Percentiles rank a stretch among this genome's conserved stretches.
These are phyloP conservation scores for Kurtzmaniella quercitrusa DNA, from an alignment of 1,139 yeast genomes.

Conservation along the genomic window DNA sequence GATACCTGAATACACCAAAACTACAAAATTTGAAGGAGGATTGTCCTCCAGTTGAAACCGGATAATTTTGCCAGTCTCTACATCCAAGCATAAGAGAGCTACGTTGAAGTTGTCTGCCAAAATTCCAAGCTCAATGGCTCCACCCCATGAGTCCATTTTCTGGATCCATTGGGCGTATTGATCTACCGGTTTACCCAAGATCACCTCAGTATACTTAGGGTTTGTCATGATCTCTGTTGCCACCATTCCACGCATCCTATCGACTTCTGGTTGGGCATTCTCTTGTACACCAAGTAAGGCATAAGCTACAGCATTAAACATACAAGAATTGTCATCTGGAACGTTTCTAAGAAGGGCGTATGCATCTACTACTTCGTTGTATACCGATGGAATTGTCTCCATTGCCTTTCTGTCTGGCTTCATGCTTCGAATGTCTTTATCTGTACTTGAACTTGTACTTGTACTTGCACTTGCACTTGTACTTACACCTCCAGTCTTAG, in stretches of 20 bases:
- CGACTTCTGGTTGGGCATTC: slow-evolving; percentile 10
- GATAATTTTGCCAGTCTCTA: slow-evolving; percentile 60
- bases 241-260: slow-evolving; percentile 40
- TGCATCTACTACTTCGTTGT: slow-evolving; percentile 16
- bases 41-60: slow-evolving; percentile 45
- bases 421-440: neutral
- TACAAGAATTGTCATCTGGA: slow-evolving; percentile 78
- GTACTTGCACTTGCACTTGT: no score
- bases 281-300: slow-evolving; percentile 32
- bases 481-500: no score
- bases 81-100: slow-evolving; percentile 61
- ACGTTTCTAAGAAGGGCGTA: slow-evolving; percentile 52
- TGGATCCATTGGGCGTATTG: slow-evolving; percentile 63
- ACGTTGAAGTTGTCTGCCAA: slow-evolving; percentile 51
- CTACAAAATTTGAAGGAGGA: slow-evolving; percentile 36
- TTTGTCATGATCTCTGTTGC: slow-evolving; percentile 41
- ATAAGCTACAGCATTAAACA: slow-evolving; percentile 66
- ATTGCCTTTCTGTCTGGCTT: neutral
- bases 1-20: slow-evolving; percentile 65
- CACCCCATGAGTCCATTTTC: slow-evolving; percentile 73
- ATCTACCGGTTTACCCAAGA: slow-evolving; percentile 49
- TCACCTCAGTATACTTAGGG: slow-evolving; percentile 51
- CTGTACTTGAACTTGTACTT: slow-evolving; percentile 1
- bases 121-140: slow-evolving; percentile 75
- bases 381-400: slow-evolving; percentile 22